phyloP scores from a whole-genome alignment of 2,329 filamentous ascomycete species.

The Tolypocladium amazonense region DNA sequence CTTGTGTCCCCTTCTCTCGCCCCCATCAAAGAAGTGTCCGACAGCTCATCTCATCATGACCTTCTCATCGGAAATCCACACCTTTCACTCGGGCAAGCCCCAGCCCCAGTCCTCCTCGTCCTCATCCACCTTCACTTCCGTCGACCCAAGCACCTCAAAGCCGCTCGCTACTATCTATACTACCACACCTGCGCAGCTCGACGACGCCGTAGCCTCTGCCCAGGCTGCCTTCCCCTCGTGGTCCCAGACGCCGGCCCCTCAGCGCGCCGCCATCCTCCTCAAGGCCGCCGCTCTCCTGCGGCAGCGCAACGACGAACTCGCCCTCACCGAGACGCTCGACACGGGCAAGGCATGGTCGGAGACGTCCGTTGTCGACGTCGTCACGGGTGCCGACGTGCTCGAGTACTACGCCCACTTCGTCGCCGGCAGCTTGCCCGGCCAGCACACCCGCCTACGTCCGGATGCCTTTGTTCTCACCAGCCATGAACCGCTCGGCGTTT shows the following conservation, averaged over 20 bases:
- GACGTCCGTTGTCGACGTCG: constrained; percentile 73
- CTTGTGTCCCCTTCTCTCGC: background rate
- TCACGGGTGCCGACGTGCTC: constrained; percentile 74
- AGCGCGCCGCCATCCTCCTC: constrained; percentile 68
- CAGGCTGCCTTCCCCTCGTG: constrained; percentile 62
- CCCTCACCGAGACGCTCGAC: constrained; percentile 69
- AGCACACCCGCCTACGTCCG: constrained; percentile 61
- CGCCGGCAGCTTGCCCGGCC: constrained; percentile 70
- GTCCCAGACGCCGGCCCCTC: constrained; percentile 65
- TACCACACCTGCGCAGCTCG: constrained; percentile 56
- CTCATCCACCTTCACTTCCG: constrained; percentile 51
- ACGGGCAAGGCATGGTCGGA: constrained; percentile 81
- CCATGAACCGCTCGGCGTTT: constrained; percentile 74
- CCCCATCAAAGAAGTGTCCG: background rate
- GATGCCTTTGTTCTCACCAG: constrained; percentile 76
- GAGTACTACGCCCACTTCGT: constrained; percentile 80
- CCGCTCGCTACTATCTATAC: constrained; percentile 62
- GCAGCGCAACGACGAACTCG: constrained; percentile 68
- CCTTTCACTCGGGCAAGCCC: constrained; percentile 64
- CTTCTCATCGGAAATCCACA: constrained; percentile 35
- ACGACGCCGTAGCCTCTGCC: constrained; percentile 62
- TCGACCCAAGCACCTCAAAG: constrained; percentile 63
- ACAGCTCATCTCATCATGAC: constrained; percentile 18
- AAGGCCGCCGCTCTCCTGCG: constrained; percentile 66
- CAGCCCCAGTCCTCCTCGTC: constrained; percentile 47